Evolutionary conservation across 352 stramenopile genomes (phyloP).

Genomic region (Pythium utonaiense): DNA sequence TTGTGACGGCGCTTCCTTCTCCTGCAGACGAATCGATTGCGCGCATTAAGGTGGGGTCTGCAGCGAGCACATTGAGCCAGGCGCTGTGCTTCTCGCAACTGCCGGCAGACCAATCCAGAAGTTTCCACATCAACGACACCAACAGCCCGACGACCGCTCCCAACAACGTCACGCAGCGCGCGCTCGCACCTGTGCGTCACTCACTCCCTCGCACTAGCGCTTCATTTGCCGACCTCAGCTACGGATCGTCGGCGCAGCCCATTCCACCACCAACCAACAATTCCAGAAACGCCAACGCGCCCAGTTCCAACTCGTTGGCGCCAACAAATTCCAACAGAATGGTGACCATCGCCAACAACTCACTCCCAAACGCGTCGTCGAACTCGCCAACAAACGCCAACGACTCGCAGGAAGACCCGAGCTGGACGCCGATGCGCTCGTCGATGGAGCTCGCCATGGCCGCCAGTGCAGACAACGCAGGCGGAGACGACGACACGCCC

Average conservation of each 20-base stretch:
- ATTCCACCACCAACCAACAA: background rate
- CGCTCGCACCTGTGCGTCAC: background rate
- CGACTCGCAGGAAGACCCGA: slow-evolving; percentile 2
- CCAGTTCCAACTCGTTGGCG: background rate
- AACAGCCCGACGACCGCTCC: background rate
- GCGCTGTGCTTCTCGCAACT: slow-evolving; percentile 16
- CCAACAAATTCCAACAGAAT: background rate
- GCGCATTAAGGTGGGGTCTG: slow-evolving; percentile 12
- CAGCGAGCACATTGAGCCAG: slow-evolving; percentile 7
- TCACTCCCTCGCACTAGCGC: background rate
- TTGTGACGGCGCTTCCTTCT: slow-evolving; percentile 7
- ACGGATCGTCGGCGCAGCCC: background rate
- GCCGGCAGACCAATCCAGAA: background rate
- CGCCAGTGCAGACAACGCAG: background rate
- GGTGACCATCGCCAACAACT: background rate
- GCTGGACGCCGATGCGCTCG: background rate
- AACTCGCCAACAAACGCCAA: slow-evolving; percentile 3
- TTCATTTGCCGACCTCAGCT: background rate
- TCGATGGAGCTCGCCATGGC: slow-evolving; percentile 2
- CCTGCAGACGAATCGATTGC: background rate
- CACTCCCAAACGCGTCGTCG: too few relatives aligned
- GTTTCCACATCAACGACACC: background rate
- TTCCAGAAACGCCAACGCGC: background rate
- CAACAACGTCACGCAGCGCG: background rate
- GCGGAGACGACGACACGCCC: background rate